Evolutionary conservation across 2,329 filamentous ascomycete genomes (phyloP), one percentile per base, ranked within the genome.

Genomic region (Aureobasidium mangrovei): DNA sequence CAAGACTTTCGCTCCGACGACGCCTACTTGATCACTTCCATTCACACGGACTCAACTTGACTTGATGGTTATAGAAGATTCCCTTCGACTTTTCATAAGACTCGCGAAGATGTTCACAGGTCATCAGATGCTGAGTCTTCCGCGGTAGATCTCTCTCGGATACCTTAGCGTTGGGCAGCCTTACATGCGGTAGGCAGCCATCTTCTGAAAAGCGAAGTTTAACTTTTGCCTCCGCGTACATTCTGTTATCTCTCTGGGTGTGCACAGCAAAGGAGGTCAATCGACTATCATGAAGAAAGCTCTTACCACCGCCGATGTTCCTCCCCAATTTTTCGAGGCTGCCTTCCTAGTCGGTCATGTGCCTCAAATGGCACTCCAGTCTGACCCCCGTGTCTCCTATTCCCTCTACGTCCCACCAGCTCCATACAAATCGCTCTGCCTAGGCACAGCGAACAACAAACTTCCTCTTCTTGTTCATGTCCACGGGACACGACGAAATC

Each of bases 401-500:
- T 41, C 47, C 12, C 39, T 52, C 9, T 52, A 52, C 26, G 10
- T 52, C 38, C 47, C 47, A 33, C 38, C 47, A 2, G 29, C 9
- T 7, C 38, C 47, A 28, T 52, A 52, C 18, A 52, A 52, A 28
- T 27, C 38, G 7, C 47, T 41, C 27, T 28, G 38, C 1, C 18
- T 18, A 1, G 4, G 7, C 9, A 3, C 24, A 52, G 1, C 2
- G 4, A 18, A 27, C n/a, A 24, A 24, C 27, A 27, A 52, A n/a
- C n/a, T 54, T 27, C 41, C 51, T 36, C 32, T 54, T 1, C 10
- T 54, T 8, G 41, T 54, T 12, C 45, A 44, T 32, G 39, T 54
- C 26, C 51, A 54, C 10, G 51, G 51, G 6, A 54, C 51, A 2
- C 18, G 51, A 54, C 24, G 51, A 10, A 46, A 54, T 18, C 27